Evolutionary conservation across 1,139 yeast species (phyloP).

Genomic region (Pneumocystis wakefieldiae): DNA sequence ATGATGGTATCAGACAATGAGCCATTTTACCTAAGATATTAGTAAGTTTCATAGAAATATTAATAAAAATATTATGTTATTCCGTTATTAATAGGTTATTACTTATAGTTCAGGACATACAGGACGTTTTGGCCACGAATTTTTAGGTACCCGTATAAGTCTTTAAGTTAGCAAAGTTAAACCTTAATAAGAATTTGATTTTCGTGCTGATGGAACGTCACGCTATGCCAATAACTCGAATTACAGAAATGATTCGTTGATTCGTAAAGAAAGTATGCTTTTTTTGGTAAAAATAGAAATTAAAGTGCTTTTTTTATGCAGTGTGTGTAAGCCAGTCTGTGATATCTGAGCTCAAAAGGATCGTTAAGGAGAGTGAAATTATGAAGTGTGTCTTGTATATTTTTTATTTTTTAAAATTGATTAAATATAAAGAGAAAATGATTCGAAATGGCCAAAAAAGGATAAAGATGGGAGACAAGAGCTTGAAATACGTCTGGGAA

Average conservation of each 20-base stretch:
- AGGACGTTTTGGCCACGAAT: constrained; percentile 35
- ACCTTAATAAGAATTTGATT: constrained; percentile 27
- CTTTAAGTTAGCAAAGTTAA: background rate
- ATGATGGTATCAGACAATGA: background rate
- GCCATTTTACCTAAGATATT: constrained; percentile 10
- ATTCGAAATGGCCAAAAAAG: constrained; percentile 30
- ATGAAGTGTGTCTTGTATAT: constrained; percentile 15
- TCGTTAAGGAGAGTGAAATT: constrained; percentile 30
- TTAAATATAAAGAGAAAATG: constrained; percentile 24
- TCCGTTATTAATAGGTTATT: background rate
- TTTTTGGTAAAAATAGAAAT: background rate
- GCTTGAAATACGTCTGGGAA: constrained; percentile 30
- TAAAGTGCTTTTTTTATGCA: constrained; percentile 2
- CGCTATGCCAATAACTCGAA: constrained; percentile 35
- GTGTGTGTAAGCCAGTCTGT: constrained; percentile 27
- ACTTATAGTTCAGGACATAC: constrained; percentile 27
- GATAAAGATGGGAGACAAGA: constrained; percentile 33
- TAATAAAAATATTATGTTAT: background rate
- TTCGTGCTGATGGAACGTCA: constrained; percentile 24
- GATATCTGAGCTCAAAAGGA: constrained; percentile 24
- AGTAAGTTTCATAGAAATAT: constrained; percentile 3
- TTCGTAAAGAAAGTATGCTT: constrained; percentile 26
- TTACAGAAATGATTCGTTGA: constrained; percentile 31
- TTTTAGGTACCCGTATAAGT: constrained; percentile 21
- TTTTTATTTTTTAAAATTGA: background rate